Base-by-base conservation (phyloP, 176 grass and related monocot genomes). In the Oryza coarctata region DNA sequence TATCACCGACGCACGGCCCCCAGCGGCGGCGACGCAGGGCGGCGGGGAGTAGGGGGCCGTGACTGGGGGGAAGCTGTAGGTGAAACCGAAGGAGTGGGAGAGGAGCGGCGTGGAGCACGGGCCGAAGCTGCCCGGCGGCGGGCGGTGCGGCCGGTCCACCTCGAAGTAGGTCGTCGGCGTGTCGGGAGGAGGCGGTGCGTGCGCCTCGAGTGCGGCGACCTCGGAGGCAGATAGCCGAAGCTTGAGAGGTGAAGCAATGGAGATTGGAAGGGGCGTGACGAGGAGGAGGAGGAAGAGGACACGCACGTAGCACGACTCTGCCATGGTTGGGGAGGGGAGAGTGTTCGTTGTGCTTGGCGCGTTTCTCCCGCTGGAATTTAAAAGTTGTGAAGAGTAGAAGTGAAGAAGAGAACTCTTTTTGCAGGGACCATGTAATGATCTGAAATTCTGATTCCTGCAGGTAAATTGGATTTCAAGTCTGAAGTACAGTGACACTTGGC, bases 81-180 rank as follows among this genome's bases (percentile, higher is more conserved):
- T 96, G 80, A 13, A 87, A 17, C 67, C 88, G 71, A 95, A 96
- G 20, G 88, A 84, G 80, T 96, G 88, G 8, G 77, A 75, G 77
- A 96, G 71, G 38, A 96, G 82, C 12, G 87, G 39, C 41, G 77
- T 84, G 20, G 90, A 95, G 75, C 87, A 95, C 3, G 90, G 79
- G 30, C 78, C 77, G 71, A 70, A 87, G 70, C 87, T 83, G 18
- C 82, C 82, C 25, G 77, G 87, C 18, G 90, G 85, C 3, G 79
- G 75, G 12, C 82, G 79, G 75, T 90, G 86, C 13, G 93, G 90
- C 65, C 83, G 81, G 78, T 88, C 84, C 35, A 94, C 93, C 80
- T 94, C 93, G 80, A 94, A 94, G 82, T 61, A 77, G 22, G 82
- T 81, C 22, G 78, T 60, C 41, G 93, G 89, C 25, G 28, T 22